These are phyloP conservation scores for Beauveria rudraprayagi DNA, from an alignment of 2,329 filamentous ascomycete genomes.

Conservation along the genomic window DNA sequence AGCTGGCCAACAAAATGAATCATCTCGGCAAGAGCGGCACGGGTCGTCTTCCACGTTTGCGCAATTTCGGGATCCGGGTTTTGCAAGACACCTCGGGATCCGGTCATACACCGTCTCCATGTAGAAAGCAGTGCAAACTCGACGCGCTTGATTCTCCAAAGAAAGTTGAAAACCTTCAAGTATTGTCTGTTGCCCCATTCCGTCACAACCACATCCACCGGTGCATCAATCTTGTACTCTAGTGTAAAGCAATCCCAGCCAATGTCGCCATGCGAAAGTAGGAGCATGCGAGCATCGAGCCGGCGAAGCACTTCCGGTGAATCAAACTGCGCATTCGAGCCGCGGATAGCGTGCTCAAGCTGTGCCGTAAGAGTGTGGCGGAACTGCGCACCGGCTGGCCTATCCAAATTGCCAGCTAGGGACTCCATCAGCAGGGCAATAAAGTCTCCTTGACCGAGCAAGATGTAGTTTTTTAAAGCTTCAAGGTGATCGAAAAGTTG, in stretches of 20 bases:
- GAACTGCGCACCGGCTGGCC: conserved; percentile 94
- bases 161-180: conserved; percentile 97
- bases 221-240: conserved; percentile 96
- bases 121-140: conserved; percentile 87
- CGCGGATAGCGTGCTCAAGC: conserved; percentile 91
- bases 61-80: conserved; percentile 61
- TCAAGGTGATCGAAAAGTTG: conserved; percentile 86
- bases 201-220: conserved; percentile 93
- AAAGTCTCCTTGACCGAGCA: conserved; percentile 94
- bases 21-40: conserved; percentile 91
- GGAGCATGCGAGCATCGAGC: conserved; percentile 95
- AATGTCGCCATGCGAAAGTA: conserved; percentile 91
- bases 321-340: conserved; percentile 95
- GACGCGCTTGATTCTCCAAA: conserved; percentile 96
- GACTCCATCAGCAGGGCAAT: conserved; percentile 97
- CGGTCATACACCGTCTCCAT: conserved; percentile 95
- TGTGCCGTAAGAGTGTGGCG: conserved; percentile 96
- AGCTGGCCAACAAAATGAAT: conserved; percentile 95
- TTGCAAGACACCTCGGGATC: conserved; percentile 80
- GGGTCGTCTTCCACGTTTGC: conserved; percentile 80
- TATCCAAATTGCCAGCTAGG: conserved; percentile 81
- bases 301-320: conserved; percentile 82
- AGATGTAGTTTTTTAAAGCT: conserved; percentile 87
- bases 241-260: conserved; percentile 99
- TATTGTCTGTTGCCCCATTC: conserved; percentile 95